Evolutionary conservation across 2,329 filamentous ascomycete species (phyloP).

Genomic region (Elsinoe australis): DNA sequence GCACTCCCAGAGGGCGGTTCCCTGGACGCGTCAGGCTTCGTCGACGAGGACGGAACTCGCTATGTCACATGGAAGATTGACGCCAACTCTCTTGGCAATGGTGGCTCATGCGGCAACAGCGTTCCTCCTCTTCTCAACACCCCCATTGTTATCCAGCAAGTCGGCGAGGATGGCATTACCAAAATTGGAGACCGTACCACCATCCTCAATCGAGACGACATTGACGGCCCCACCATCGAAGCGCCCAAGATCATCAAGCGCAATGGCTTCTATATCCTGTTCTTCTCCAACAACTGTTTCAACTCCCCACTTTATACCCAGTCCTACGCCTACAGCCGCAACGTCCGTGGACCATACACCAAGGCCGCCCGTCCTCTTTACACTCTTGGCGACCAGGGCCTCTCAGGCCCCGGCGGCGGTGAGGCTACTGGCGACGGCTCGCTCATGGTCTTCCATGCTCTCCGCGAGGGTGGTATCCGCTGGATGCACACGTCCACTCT

Average conservation of each 20-base stretch:
- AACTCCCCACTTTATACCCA: constrained; percentile 20
- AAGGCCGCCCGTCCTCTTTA: constrained; percentile 20
- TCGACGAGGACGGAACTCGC: constrained; percentile 21
- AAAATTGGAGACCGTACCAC: constrained; percentile 22
- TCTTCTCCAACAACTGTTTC: constrained; percentile 22
- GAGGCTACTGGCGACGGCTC: constrained; percentile 21
- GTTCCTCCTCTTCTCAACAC: constrained; percentile 21
- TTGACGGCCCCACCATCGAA: constrained; percentile 30
- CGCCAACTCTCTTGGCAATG: constrained; percentile 21
- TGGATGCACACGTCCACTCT: constrained; percentile 20
- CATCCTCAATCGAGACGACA: constrained; percentile 24
- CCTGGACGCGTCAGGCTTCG: constrained; percentile 26
- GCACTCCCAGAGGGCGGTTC: constrained; percentile 24
- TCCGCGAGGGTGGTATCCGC: constrained; percentile 18
- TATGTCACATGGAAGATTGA: constrained; percentile 24
- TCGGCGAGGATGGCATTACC: constrained; percentile 23
- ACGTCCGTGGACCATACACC: constrained; percentile 19
- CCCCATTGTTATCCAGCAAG: constrained; percentile 22
- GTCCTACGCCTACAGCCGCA: constrained; percentile 20
- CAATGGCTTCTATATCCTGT: constrained; percentile 21
- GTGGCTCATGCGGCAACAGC: constrained; percentile 21
- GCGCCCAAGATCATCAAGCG: constrained; percentile 27
- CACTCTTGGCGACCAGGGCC: constrained; percentile 22
- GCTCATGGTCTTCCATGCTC: constrained; percentile 23
- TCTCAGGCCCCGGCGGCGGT: constrained; percentile 22